These are phyloP conservation scores for Aureobasidium vineae DNA, from an alignment of 2,329 filamentous ascomycete genomes.

Conservation along the genomic window DNA sequence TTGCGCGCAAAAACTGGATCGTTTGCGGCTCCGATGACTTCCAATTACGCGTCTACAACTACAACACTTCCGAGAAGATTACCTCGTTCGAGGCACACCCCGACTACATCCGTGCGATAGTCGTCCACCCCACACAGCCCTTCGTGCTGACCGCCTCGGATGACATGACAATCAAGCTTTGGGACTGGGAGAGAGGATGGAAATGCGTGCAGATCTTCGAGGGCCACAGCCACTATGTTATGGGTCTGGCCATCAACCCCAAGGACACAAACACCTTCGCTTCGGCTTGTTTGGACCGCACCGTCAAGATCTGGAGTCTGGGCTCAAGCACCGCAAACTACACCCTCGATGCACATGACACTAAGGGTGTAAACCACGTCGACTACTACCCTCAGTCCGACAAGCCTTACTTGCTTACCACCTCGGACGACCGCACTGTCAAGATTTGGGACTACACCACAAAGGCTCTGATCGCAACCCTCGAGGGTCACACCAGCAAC, in stretches of 20 bases:
- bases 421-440: constrained; percentile 92
- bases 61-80: constrained; percentile 99
- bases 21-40: constrained; percentile 82
- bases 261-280: constrained; percentile 69
- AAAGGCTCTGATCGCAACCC: constrained; percentile 91
- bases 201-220: constrained; percentile 97
- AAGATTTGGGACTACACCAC: constrained; percentile 99
- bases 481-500: constrained; percentile 97
- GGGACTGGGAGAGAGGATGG: constrained; percentile 99
- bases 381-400: constrained; percentile 74
- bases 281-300: constrained; percentile 91
- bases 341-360: constrained; percentile 94
- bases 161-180: constrained; percentile 98
- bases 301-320: constrained; percentile 97
- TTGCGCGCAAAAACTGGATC: constrained; percentile 95
- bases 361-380: constrained; percentile 96
- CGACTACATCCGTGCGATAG: constrained; percentile 96
- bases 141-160: constrained; percentile 95
- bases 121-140: constrained; percentile 90
- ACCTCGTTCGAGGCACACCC: constrained; percentile 96
- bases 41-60: constrained; percentile 88
- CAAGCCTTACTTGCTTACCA: constrained; percentile 87
- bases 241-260: constrained; percentile 95
- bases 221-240: constrained; percentile 94
- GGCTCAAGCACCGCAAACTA: constrained; percentile 94